Evolutionary conservation across 2,329 filamentous ascomycete species (phyloP), one percentile per base, ranked within the genome.

Genomic region (Alternaria solani): DNA sequence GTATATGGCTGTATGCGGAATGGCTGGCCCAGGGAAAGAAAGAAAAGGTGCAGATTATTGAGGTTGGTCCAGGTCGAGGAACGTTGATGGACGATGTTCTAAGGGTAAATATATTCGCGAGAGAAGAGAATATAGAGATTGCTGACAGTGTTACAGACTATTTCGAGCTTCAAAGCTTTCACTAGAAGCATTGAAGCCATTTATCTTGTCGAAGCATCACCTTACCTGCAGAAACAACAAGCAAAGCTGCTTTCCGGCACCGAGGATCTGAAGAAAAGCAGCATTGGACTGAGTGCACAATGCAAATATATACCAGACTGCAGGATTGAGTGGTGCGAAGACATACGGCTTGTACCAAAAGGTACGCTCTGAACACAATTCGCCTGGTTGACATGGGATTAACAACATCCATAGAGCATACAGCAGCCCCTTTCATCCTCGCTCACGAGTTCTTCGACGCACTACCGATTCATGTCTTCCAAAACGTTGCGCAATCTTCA

Each of bases 371-470:
- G 30, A 67, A 26, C n/a, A 59, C 58, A 57, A 49, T 36, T 51
- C 36, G 3, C 23, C 34, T 12, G 26, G 11, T 49, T 28, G 8
- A 26, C 25, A 25, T 7, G 14, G 26, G 42, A n/a, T 69, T 75
- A 39, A 78, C 51, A 55, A 18, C 8, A 18, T n/a, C 12, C 26
- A 51, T 67, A 89, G 88, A 87, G 62, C 80, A 88, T 23, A 84
- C 86, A 61, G 91, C 91, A 74, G 91, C 89, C 23, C 94, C 95
- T 1, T 96, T 98, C 78, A 96, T 99, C 62, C 87, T 98, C 49
- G 95, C 95, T 5, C 95, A 99, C 77, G 95, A 99, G 77, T 98
- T 99, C 84, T 99, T 99, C 81, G 95, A 99, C 70, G 95, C 95
- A 2, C 88, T 99, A 0, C 95, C 95, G 34, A 97, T 99, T 69